Evolutionary conservation across 805 yeast genomes (phyloP).

Genomic region (Cyberlindnera mycetangii): DNA sequence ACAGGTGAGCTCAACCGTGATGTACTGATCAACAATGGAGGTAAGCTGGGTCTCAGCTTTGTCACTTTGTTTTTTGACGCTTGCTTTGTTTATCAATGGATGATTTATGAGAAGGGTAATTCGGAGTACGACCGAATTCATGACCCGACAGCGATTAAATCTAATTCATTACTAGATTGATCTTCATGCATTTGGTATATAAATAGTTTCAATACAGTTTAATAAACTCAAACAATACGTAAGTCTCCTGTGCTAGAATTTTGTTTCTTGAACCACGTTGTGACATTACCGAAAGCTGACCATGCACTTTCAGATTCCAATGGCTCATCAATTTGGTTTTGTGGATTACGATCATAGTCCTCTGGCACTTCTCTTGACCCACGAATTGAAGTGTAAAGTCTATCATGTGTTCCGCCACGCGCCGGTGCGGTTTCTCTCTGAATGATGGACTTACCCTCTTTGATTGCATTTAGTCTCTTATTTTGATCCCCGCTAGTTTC

Average conservation of each 20-base stretch:
- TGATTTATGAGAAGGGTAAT: conserved; percentile 16
- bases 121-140: neutral
- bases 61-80: conserved; percentile 37
- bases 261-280: conserved; percentile 1
- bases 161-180: conserved; percentile 2
- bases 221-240: neutral
- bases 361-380: neutral
- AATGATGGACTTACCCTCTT: conserved; percentile 26
- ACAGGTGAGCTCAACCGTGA: conserved; percentile 26
- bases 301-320: neutral
- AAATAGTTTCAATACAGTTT: too few relatives aligned
- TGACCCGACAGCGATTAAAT: neutral
- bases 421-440: conserved; percentile 23
- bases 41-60: conserved; percentile 38
- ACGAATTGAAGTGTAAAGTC: neutral
- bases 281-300: neutral
- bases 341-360: neutral
- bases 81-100: conserved; percentile 39
- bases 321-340: neutral
- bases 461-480: conserved; percentile 19
- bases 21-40: conserved; percentile 34
- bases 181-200: too few relatives aligned
- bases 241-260: neutral
- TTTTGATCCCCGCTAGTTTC: conserved; percentile 12
- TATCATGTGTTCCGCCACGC: conserved; percentile 5